Evolutionary conservation across 148 eudicot species (phyloP).

Genomic region (Polygonum aviculare): DNA sequence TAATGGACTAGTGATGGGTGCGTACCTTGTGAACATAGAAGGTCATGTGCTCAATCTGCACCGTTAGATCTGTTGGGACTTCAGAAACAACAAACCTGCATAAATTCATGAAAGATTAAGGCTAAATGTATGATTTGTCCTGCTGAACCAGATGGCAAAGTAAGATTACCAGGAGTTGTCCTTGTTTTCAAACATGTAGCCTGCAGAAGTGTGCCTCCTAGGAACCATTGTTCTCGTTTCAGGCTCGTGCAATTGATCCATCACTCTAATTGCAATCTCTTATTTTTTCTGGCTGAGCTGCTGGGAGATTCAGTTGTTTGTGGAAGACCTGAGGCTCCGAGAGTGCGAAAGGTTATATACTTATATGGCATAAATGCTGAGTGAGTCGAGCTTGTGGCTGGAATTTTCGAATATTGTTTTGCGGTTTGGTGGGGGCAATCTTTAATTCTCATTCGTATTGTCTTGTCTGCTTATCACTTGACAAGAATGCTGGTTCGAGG

Average conservation of each 20-base stretch:
- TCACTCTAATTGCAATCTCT: background rate
- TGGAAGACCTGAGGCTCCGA: background rate
- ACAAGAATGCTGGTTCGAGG: background rate
- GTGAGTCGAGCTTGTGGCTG: background rate
- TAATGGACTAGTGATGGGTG: background rate
- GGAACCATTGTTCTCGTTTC: background rate
- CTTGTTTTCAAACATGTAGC: background rate
- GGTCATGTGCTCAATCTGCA: constrained; percentile 49
- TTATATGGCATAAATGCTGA: background rate
- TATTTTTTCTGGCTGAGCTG: background rate
- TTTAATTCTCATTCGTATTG: background rate
- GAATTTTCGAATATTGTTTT: background rate
- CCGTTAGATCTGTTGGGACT: constrained; percentile 46
- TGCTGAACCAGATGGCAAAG: background rate
- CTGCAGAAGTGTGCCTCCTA: background rate
- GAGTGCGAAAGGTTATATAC: background rate
- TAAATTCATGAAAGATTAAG: background rate
- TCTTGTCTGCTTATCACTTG: background rate
- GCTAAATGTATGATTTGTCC: background rate
- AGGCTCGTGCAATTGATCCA: background rate
- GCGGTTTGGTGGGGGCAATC: background rate
- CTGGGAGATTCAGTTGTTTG: background rate
- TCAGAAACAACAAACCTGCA: constrained; percentile 51
- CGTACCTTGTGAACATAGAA: constrained; percentile 66
- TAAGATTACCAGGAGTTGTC: background rate